Percentiles rank a stretch among this genome's conserved stretches.
phyloP scores from a whole-genome alignment of 148 eudicot genomes.

The Rheum nobile region DNA sequence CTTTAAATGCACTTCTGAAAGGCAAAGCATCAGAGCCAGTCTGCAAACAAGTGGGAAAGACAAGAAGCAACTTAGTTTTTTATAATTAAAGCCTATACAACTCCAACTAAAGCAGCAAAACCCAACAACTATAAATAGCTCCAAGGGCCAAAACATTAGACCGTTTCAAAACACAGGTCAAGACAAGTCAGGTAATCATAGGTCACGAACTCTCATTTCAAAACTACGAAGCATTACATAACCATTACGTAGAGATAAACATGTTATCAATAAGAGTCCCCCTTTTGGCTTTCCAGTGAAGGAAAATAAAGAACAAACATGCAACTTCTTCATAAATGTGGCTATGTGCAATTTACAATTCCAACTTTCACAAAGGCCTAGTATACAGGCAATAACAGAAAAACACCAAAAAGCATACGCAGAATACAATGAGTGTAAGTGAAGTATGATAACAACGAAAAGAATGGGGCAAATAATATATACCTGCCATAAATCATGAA shows the following conservation, averaged over 20 bases:
- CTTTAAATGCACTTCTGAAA: constrained; percentile 80
- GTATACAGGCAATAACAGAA: background rate
- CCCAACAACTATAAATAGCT: background rate
- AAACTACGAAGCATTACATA: background rate
- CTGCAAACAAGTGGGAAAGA: constrained; percentile 31
- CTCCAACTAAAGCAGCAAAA: background rate
- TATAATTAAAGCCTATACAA: background rate
- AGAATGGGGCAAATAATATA: background rate
- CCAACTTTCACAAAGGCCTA: background rate
- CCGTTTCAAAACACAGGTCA: background rate
- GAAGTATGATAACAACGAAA: background rate
- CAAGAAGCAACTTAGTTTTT: constrained; percentile 6
- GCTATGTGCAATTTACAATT: background rate
- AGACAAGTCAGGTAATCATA: background rate
- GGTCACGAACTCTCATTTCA: background rate
- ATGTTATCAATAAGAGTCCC: background rate
- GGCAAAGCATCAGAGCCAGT: constrained; percentile 74
- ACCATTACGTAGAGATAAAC: background rate
- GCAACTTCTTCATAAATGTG: background rate
- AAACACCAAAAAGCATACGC: background rate
- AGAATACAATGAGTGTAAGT: background rate
- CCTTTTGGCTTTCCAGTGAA: background rate
- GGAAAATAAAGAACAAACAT: background rate
- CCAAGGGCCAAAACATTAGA: background rate
- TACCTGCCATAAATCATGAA: constrained; percentile 99